Conservation (phyloP, 352 stramenopile genomes). For the Phytophthora fragariaefolia region DNA sequence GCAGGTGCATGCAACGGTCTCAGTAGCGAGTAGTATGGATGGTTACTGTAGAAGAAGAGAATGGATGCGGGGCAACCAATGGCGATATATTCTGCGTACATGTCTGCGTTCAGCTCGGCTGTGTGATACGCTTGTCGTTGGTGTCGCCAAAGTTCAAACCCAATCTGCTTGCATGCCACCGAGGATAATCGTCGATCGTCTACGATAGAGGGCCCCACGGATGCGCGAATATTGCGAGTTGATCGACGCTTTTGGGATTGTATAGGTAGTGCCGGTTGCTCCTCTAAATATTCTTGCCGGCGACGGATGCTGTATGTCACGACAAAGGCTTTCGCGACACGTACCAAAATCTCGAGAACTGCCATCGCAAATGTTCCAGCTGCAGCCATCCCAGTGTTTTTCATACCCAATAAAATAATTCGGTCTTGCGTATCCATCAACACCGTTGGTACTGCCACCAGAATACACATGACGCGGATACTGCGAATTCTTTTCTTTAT, state of each 20-base stretch:
- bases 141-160: constrained; percentile 31
- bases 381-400: constrained; percentile 33
- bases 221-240: constrained; percentile 3
- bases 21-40: constrained; percentile 38
- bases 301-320: constrained; percentile 33
- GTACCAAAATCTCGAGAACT: constrained; percentile 38
- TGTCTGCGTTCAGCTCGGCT: constrained; percentile 40
- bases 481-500: constrained; percentile 38
- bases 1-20: constrained; percentile 7
- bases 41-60: constrained; percentile 41
- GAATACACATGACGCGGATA: constrained; percentile 50
- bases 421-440: constrained; percentile 57
- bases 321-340: constrained; percentile 33
- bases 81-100: constrained; percentile 57
- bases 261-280: constrained; percentile 11
- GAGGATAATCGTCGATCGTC: constrained; percentile 15
- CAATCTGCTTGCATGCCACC: constrained; percentile 15
- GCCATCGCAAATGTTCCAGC: constrained; percentile 39
- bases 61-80: constrained; percentile 46
- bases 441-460: constrained; percentile 45
- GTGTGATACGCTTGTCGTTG: constrained; percentile 34
- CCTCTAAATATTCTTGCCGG: constrained; percentile 19
- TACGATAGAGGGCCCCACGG: constrained; percentile 7
- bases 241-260: background rate
- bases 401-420: constrained; percentile 41